A percentile compares a stretch with the other conserved stretches of the same genome.
These are phyloP conservation scores for Opeltia flavorubescens DNA, from an alignment of 495 filamentous ascomycete genomes.

Conservation along the genomic window DNA sequence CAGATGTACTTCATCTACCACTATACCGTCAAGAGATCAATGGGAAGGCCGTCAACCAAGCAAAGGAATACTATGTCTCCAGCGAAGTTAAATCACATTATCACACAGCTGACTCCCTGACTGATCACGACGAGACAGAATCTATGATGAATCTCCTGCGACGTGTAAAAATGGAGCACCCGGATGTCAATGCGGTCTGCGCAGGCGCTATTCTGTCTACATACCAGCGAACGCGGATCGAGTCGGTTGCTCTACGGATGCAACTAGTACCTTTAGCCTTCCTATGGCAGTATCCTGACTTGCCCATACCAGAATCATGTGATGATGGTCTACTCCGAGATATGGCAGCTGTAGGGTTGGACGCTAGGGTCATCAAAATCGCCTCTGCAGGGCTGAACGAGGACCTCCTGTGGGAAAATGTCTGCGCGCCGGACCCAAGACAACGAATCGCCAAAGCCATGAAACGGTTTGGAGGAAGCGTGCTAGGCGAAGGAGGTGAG, in stretches of 20 bases:
- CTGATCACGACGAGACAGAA: slow-evolving; percentile 66
- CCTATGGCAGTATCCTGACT: slow-evolving; percentile 79
- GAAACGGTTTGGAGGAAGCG: slow-evolving; percentile 51
- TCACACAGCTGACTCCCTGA: slow-evolving; percentile 11
- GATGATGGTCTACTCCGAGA: slow-evolving; percentile 52
- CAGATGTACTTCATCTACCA: slow-evolving; percentile 55
- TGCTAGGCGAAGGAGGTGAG: slow-evolving; percentile 88
- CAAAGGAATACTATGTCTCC: slow-evolving; percentile 40
- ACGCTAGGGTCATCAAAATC: slow-evolving; percentile 84
- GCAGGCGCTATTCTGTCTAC: slow-evolving; percentile 87
- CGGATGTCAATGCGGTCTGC: slow-evolving; percentile 67
- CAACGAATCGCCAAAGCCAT: slow-evolving; percentile 45
- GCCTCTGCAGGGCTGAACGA: slow-evolving; percentile 81
- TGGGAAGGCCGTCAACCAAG: slow-evolving; percentile 50
- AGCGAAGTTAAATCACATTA: slow-evolving; percentile 10
- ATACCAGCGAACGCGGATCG: slow-evolving; percentile 88
- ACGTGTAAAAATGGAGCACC: slow-evolving; percentile 47
- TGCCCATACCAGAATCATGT: slow-evolving; percentile 33
- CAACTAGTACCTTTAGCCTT: slow-evolving; percentile 68
- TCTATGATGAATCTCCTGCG: slow-evolving; percentile 59
- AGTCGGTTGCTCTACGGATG: slow-evolving; percentile 69
- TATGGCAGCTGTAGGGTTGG: slow-evolving; percentile 62
- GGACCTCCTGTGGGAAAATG: slow-evolving; percentile 69
- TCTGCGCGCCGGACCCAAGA: slow-evolving; percentile 38
- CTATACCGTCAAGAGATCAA: slow-evolving; percentile 63